These are phyloP conservation scores for Aspergillus sclerotialis DNA, from an alignment of 2,329 filamentous ascomycete genomes.

Conservation along the genomic window DNA sequence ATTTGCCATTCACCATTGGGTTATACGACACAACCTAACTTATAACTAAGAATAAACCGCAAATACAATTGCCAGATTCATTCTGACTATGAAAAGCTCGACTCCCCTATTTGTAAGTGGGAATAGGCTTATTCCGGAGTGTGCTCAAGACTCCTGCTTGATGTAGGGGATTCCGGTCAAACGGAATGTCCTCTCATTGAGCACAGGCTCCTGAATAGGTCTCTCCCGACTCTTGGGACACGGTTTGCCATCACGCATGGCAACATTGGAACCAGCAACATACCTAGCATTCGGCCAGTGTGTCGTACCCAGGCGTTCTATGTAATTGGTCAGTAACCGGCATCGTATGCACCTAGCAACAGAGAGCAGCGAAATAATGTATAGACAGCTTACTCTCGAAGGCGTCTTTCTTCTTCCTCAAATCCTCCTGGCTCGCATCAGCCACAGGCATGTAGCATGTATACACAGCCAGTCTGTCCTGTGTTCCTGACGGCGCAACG, in stretches of 20 bases:
- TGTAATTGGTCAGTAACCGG: neutral
- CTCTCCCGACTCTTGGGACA: slow-evolving; percentile 25
- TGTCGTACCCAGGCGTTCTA: slow-evolving; percentile 30
- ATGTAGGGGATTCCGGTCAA: slow-evolving; percentile 45
- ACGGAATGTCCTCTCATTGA: slow-evolving; percentile 38
- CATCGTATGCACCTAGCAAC: neutral
- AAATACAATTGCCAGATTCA: no score
- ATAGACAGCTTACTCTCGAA: slow-evolving; percentile 26
- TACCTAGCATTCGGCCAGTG: slow-evolving; percentile 30
- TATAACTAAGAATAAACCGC: no score
- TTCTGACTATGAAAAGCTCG: no score
- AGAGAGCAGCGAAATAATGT: no score
- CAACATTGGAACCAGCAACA: slow-evolving; percentile 14
- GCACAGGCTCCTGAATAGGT: slow-evolving; percentile 33
- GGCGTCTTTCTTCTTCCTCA: slow-evolving; percentile 36
- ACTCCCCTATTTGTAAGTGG: no score
- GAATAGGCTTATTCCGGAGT: no score
- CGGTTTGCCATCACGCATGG: slow-evolving; percentile 12
- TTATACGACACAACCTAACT: no score
- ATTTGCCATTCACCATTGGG: no score
- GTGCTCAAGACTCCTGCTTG: neutral
- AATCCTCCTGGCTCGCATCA: slow-evolving; percentile 34
- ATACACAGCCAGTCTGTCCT: slow-evolving; percentile 30
- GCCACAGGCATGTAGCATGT: slow-evolving; percentile 37
- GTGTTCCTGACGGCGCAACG: slow-evolving; percentile 22